Evolutionary conservation across 306 rosid species (phyloP).

Genomic region (Begonia peltatifolia): DNA sequence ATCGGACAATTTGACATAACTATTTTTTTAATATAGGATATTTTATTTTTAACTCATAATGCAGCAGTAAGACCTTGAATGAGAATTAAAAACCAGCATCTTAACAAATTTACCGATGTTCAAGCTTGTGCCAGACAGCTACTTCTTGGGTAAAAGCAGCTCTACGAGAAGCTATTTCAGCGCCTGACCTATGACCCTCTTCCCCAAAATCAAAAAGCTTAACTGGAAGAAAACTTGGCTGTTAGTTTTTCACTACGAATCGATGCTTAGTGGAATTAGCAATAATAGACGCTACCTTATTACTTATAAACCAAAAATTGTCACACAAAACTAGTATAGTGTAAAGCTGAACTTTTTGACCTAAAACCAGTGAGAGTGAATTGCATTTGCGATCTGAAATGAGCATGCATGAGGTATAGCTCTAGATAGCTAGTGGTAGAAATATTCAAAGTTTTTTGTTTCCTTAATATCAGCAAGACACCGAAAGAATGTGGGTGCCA

Average conservation of each 20-base stretch:
- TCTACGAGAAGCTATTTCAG: slow-evolving; percentile 76
- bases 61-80: not conserved
- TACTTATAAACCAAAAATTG: not conserved
- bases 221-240: slow-evolving; percentile 23
- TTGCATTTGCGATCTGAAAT: slow-evolving; percentile 8
- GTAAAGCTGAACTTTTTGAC: too few relatives aligned
- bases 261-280: too few relatives aligned
- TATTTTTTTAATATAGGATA: too few relatives aligned
- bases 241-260: not conserved
- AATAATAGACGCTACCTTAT: not conserved
- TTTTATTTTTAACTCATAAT: too few relatives aligned
- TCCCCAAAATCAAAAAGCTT: slow-evolving; percentile 94
- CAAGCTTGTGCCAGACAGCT: slow-evolving; percentile 91
- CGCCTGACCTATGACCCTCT: slow-evolving; percentile 78
- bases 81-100: slow-evolving; percentile 5
- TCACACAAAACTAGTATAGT: not conserved
- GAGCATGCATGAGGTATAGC: slow-evolving; percentile 16
- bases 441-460: not conserved
- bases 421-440: too few relatives aligned
- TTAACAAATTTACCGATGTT: slow-evolving; percentile 45
- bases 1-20: not conserved
- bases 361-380: not conserved
- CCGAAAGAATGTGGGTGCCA: too few relatives aligned
- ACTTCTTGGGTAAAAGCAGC: slow-evolving; percentile 88
- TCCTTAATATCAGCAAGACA: not conserved